Conservation (phyloP, 2,329 filamentous ascomycete species). For the Aspergillus flavus region DNA sequence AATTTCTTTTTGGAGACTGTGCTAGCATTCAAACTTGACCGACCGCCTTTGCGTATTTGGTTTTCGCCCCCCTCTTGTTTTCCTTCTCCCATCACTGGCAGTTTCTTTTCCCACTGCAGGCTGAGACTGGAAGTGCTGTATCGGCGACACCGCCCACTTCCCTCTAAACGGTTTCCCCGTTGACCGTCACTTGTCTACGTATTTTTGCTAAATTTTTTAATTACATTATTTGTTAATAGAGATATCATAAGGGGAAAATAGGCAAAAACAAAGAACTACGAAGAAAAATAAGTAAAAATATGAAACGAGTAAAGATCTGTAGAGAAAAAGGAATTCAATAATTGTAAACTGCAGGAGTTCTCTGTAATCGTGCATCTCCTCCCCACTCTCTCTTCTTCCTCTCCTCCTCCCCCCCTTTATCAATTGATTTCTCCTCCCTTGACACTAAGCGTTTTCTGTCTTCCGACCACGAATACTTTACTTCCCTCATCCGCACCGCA, state of each 20-base stretch:
- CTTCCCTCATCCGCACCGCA: conserved; percentile 5
- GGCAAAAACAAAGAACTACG: not conserved
- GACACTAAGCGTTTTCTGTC: conserved; percentile 4
- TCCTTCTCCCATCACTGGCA: not conserved
- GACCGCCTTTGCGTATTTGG: not conserved
- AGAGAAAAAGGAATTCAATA: not conserved
- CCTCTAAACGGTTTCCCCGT: not conserved
- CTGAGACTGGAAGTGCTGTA: not conserved
- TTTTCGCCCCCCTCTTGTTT: not conserved
- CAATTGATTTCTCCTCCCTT: conserved; percentile 16
- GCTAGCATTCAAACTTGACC: not conserved
- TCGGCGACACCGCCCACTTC: not conserved
- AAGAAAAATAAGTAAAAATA: not conserved
- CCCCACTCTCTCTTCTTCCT: conserved; percentile 12
- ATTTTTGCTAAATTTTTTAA: conserved; percentile 8
- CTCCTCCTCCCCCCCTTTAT: conserved; percentile 22
- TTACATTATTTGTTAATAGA: not conserved
- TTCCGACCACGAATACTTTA: conserved; percentile 10
- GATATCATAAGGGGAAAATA: not conserved
- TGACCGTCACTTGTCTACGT: not conserved
- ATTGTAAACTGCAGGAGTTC: not conserved
- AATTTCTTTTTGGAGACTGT: not conserved
- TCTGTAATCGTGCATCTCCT: conserved; percentile 5
- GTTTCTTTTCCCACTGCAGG: not conserved
- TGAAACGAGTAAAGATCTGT: not conserved